These are phyloP conservation scores for Aspergillus sp. DNA, from an alignment of 2,329 filamentous ascomycete genomes.

Conservation along the genomic window DNA sequence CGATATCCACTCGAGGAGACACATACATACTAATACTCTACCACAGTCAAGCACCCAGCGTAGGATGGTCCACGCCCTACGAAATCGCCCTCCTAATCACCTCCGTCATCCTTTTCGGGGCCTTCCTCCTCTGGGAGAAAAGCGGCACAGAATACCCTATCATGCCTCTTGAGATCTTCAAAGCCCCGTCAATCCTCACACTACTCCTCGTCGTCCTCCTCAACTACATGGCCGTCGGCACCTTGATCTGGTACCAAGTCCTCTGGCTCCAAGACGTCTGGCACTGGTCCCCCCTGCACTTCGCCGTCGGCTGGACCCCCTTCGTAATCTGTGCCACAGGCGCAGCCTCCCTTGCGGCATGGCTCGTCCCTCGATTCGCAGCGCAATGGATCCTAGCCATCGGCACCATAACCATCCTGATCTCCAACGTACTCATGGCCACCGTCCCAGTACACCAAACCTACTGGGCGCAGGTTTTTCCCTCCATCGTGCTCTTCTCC, in stretches of 20 bases:
- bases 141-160: constrained; percentile 45
- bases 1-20: background rate
- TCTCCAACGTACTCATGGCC: constrained; percentile 40
- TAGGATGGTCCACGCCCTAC: constrained; percentile 49
- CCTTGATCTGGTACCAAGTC: constrained; percentile 52
- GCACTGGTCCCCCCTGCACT: constrained; percentile 43
- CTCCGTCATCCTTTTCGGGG: constrained; percentile 37
- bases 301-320: constrained; percentile 44
- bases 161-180: constrained; percentile 50
- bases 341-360: constrained; percentile 46
- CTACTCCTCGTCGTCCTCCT: constrained; percentile 49
- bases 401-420: constrained; percentile 37
- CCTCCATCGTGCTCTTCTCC: constrained; percentile 35
- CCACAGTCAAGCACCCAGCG: constrained; percentile 46
- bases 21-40: background rate
- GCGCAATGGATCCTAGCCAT: constrained; percentile 54
- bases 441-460: constrained; percentile 50
- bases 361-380: constrained; percentile 49
- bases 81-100: constrained; percentile 44
- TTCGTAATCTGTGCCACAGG: constrained; percentile 44
- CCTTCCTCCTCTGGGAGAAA: constrained; percentile 47
- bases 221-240: constrained; percentile 52
- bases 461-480: constrained; percentile 50
- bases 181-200: constrained; percentile 47
- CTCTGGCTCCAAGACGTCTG: constrained; percentile 50